Base-by-base conservation (phyloP, 306 rosid species). In the Bauhinia variegata region DNA sequence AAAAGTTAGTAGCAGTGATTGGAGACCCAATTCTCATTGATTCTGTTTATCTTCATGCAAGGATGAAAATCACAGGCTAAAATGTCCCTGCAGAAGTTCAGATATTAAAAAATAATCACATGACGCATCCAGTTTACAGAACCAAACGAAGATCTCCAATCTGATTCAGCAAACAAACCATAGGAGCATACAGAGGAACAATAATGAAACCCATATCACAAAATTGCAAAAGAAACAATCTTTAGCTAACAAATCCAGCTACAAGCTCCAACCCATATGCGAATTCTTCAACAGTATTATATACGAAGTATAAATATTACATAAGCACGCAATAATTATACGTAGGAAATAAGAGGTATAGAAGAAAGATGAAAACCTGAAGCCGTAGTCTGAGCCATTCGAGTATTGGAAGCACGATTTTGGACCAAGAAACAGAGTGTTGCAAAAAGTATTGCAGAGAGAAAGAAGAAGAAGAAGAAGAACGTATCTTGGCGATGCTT, bases 301-400 rank as follows among this genome's bases (percentile, higher is more conserved):
- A 50, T 16, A 58, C 47, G 51, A 41, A 32, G 13, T 10, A 54
- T 39, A 33, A n/a, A 16, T 15, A 43, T 56, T 72, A 36, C 60
- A 48, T 32, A 62, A 38, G 11, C 51, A 41, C 70, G 59, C 2
- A 7, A 41, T 12, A 61, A 34, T 12, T 47, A 37, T 55, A 51
- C 51, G 51, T 4, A 31, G 39, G 60, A 42, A 42, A 65, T 37
- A 13, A 41, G 28, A 70, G 46, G 75, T 18, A 8, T 33, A 63
- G 69, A 49, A 63, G 72, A 76, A 61, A 65, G 55, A 33, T 16
- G 58, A 61, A 75, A 70, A 89, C 96, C 96, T 75, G 86, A 74
- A 10, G 71, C 48, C 68, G 77, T 51, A 70, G 70, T 51, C 51
- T 14, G 58, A n/a, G 88, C 89, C 96, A 89, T 89, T 51, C 17